These are phyloP conservation scores for Babesia bovis DNA, from an alignment of 169 alveolate species.

Conservation along the genomic window DNA sequence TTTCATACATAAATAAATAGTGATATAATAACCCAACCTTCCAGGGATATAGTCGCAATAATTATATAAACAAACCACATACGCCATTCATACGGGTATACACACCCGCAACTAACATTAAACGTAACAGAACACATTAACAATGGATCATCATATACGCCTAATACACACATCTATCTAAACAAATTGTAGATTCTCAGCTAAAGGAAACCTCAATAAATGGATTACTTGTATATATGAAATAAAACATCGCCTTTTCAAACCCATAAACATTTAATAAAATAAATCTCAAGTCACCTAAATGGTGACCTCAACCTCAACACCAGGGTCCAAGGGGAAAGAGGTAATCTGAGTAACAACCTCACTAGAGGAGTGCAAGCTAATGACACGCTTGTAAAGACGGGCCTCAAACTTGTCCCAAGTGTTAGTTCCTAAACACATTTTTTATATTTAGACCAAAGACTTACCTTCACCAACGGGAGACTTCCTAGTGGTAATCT, in stretches of 20 bases:
- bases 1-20: too few relatives aligned
- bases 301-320: slow-evolving; percentile 94
- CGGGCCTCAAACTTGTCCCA: slow-evolving; percentile 97
- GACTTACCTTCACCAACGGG: slow-evolving; percentile 96
- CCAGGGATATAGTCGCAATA: background rate
- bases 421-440: slow-evolving; percentile 89
- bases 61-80: background rate
- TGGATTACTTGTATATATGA: too few relatives aligned
- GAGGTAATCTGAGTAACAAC: slow-evolving; percentile 95
- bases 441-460: background rate
- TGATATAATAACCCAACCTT: too few relatives aligned
- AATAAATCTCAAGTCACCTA: too few relatives aligned
- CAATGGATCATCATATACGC: too few relatives aligned
- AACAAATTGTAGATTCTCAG: too few relatives aligned
- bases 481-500: slow-evolving; percentile 93
- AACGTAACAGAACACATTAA: too few relatives aligned
- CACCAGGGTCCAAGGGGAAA: slow-evolving; percentile 95
- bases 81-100: background rate
- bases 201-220: too few relatives aligned
- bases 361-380: slow-evolving; percentile 94
- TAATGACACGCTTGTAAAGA: slow-evolving; percentile 96
- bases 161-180: too few relatives aligned
- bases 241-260: too few relatives aligned
- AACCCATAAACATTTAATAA: too few relatives aligned
- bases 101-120: too few relatives aligned